Conservation (phyloP, 176 grass and related monocot genomes). For the Eremochloa ophiuroides region DNA sequence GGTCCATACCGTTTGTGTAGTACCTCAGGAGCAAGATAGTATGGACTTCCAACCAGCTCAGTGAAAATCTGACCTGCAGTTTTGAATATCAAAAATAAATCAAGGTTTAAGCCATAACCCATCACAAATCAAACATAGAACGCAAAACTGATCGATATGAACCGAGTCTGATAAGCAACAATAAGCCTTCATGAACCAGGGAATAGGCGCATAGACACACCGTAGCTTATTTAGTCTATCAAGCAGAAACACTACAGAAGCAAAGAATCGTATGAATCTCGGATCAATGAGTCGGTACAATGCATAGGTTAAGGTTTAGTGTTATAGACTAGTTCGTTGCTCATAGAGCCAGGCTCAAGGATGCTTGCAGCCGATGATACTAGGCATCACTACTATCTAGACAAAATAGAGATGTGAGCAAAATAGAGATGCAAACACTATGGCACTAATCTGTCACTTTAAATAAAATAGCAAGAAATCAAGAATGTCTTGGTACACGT, state of each 20-base stretch:
- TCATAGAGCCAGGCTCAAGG: background rate
- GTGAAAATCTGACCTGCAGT: slow-evolving; percentile 70
- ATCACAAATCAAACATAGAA: background rate
- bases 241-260: background rate
- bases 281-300: background rate
- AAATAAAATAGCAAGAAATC: background rate
- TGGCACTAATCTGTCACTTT: background rate
- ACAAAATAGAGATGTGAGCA: no score
- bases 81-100: background rate
- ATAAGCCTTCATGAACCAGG: background rate
- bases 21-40: slow-evolving; percentile 89
- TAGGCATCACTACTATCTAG: background rate
- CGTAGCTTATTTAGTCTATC: background rate
- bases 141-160: background rate
- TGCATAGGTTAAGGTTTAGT: background rate
- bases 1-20: slow-evolving; percentile 75
- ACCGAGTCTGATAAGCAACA: background rate
- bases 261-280: background rate
- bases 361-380: slow-evolving; percentile 3
- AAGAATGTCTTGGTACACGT: background rate
- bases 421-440: background rate
- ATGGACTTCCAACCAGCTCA: slow-evolving; percentile 85
- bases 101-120: background rate
- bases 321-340: background rate
- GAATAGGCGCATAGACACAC: background rate